A percentile compares a stretch with the other conserved stretches of the same genome.
Conservation (phyloP, 176 grass and related monocot species). For the Zea luxurians region DNA sequence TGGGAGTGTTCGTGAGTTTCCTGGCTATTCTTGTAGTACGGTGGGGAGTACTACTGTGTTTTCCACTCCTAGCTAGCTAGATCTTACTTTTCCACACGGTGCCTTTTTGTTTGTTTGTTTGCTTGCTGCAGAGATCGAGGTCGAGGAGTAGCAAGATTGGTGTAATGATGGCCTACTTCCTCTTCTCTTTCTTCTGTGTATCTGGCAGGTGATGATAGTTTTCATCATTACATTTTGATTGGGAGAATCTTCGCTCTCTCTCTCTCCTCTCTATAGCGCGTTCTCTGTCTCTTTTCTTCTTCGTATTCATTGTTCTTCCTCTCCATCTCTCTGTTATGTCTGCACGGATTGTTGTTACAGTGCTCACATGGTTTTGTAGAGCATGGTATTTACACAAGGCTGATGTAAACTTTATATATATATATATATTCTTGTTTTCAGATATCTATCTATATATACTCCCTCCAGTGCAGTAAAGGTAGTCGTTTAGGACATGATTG, state of each 20-base stretch:
- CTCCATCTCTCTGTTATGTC: background rate
- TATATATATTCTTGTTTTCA: conserved; percentile 24
- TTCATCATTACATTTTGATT: conserved; percentile 72
- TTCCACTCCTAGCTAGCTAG: too few relatives aligned
- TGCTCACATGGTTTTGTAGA: background rate
- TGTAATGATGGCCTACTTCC: conserved; percentile 67
- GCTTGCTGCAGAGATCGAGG: conserved; percentile 23
- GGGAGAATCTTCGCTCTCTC: conserved; percentile 27
- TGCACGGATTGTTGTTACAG: background rate
- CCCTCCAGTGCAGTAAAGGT: too few relatives aligned
- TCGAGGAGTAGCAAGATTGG: conserved; percentile 50
- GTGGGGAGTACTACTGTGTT: background rate
- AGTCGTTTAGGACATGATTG: too few relatives aligned
- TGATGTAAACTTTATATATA: background rate
- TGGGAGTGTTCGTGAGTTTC: background rate
- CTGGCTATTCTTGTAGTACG: background rate
- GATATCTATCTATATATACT: too few relatives aligned
- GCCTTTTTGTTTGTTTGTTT: conserved; percentile 28
- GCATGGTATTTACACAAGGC: background rate
- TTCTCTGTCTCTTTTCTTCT: background rate
- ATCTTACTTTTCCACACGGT: conserved; percentile 30
- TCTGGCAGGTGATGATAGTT: conserved; percentile 57
- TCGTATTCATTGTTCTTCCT: background rate
- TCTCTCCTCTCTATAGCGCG: too few relatives aligned
- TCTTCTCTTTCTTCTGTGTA: conserved; percentile 42